phyloP scores from a whole-genome alignment of 441 rosid species.

The Eugenia klotzschiana region DNA sequence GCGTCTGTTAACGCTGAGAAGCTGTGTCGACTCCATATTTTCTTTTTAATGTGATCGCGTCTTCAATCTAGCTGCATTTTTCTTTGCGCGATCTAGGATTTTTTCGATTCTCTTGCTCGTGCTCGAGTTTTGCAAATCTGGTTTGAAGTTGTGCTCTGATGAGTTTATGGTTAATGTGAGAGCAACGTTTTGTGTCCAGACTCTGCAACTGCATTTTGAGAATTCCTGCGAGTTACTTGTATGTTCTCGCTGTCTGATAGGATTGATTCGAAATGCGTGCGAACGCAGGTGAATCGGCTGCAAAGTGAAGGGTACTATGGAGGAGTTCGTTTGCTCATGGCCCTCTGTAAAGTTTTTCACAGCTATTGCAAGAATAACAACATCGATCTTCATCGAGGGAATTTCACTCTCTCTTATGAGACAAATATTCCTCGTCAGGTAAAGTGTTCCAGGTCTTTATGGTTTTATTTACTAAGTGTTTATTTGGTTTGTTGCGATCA shows the following conservation, averaged over 20 bases:
- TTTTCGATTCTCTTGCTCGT: not conserved
- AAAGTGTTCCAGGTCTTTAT: not conserved
- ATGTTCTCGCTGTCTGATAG: not conserved
- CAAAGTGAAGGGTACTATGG: slow-evolving; percentile 81
- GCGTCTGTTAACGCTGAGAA: no score
- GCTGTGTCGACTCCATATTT: no score
- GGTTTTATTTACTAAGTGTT: not conserved
- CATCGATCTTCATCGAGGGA: slow-evolving; percentile 34
- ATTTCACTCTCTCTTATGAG: slow-evolving; percentile 66
- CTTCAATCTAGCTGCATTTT: not conserved
- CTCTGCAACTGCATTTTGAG: not conserved
- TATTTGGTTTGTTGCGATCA: not conserved
- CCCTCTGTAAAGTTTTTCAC: slow-evolving; percentile 60
- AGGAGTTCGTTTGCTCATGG: slow-evolving; percentile 87
- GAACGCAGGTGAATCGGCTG: slow-evolving; percentile 42
- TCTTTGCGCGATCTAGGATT: not conserved
- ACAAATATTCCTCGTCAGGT: slow-evolving; percentile 97
- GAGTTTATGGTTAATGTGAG: not conserved
- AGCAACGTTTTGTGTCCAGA: not conserved
- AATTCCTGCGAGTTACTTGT: not conserved
- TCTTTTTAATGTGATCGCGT: not conserved
- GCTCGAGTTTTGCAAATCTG: not conserved
- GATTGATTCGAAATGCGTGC: not conserved
- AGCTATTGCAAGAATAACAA: slow-evolving; percentile 41
- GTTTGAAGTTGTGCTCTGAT: not conserved